Evolutionary conservation across 2,329 filamentous ascomycete genomes (phyloP), one percentile per base, ranked within the genome.

Genomic region (Xylaria sp.): DNA sequence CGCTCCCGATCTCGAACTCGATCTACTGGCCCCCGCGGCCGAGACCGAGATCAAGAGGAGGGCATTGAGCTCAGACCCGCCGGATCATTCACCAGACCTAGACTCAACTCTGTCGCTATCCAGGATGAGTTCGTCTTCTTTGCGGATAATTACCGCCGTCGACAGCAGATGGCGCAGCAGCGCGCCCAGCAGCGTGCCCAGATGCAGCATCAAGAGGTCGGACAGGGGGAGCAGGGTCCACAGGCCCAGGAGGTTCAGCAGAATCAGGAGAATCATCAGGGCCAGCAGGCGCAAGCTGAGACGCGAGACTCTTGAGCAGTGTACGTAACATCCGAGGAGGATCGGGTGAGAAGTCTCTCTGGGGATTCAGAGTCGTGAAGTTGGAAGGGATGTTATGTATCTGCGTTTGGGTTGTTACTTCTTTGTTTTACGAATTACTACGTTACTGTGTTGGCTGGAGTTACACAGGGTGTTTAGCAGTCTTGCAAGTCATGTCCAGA

Each of bases 41-140:
- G n/a, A n/a, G n/a, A n/a, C n/a, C n/a, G n/a, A n/a, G 9, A 31
- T 9, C 2, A 40, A 9, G 69, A 65, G 1, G 40, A 31, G 15
- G 57, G 23, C 14, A 55, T 58, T 42, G 65, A 67, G 35, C 51
- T 63, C 1, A 4, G 37, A n/a, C n/a, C n/a, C n/a, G n/a, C n/a
- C n/a, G n/a, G n/a, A n/a, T n/a, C n/a, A n/a, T n/a, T n/a, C n/a
- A n/a, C n/a, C 12, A 35, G 43, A n/a, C n/a, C n/a, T 23, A 21
- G 40, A 21, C 5, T 21, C 40, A 15, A 43, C 17, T 11, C 17
- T 12, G 6, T 21, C 2, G 6, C 7, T 21, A 17, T 40, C 17
- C 19, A 14, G 14, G 19, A 43, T 12, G 40, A 23, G 19, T 17
- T 12, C 14, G 40, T 21, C 8, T 23, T 43, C 40, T 43, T n/a